Evolutionary conservation across 352 stramenopile species (phyloP), one percentile per base, ranked within the genome.

Genomic region (Pythium dissotocum): DNA sequence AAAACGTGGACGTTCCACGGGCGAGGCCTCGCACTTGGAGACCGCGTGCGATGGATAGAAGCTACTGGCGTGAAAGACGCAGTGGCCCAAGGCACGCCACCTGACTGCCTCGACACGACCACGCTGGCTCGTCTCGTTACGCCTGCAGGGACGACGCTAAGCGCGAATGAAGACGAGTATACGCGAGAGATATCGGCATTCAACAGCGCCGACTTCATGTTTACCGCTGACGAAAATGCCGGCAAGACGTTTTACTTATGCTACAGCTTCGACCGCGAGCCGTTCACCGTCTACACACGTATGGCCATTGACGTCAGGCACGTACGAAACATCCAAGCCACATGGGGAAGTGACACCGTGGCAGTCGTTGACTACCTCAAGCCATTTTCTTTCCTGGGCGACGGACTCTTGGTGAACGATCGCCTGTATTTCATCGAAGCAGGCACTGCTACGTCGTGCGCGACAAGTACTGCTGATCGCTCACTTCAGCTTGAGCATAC

Each of bases 211-310:
- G 57, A 63, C 0, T 77, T 88, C 16, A 61, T 68, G 0, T 90
- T 91, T 63, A 74, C 76, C 14, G 63, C 55, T 7, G 32, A 61
- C 48, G 54, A 60, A 33, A 83, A 71, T 26, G 71, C 78, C 21
- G 81, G 83, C 5, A 85, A 85, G 12, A 83, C 61, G 0, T 91
- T 83, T 38, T 85, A 70, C 30, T 61, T 91, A 3, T 91, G 83
- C 53, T 90, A 88, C 69, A 85, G 88, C 49, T 91, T 90, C 63
- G 83, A 78, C 6, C 76, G 73, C n/a, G 81, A 91, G 21, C 83
- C 83, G 3, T 91, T 77, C 60, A 77, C 66, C 12, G 67, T 89
- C 8, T 91, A 90, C 40, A 65, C 77, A 3, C 38, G 36, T 0
- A 71, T 89, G 6, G 70, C 65, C 48, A 55, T 91, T 33, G 65